Evolutionary conservation across 2,329 filamentous ascomycete genomes (phyloP).

Genomic region (Alternaria metachromatica): DNA sequence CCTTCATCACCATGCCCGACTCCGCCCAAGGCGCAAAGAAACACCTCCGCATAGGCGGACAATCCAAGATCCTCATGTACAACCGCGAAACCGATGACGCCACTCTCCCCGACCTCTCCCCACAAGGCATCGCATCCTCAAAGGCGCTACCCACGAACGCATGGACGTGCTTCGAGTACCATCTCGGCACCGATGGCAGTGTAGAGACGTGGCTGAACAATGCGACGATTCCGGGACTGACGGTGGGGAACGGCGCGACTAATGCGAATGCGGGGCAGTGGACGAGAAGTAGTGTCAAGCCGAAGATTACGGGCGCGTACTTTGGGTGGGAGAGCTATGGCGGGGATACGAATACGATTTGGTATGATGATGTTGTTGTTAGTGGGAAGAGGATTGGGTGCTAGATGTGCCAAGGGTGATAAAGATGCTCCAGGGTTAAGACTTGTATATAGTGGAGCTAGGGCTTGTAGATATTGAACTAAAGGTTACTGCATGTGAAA

Average conservation of each 20-base stretch:
- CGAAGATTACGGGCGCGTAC: conserved; percentile 63
- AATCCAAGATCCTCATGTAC: conserved; percentile 68
- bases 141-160: conserved; percentile 56
- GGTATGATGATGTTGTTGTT: conserved; percentile 67
- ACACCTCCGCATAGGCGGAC: conserved; percentile 68
- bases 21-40: conserved; percentile 62
- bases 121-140: conserved; percentile 64
- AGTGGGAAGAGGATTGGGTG: conserved; percentile 59
- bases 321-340: conserved; percentile 71
- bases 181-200: conserved; percentile 63
- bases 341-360: conserved; percentile 66
- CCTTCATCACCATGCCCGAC: conserved; percentile 70
- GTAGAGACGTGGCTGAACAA: conserved; percentile 68
- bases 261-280: conserved; percentile 63
- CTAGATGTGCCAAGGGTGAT: conserved; percentile 7
- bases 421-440: not conserved
- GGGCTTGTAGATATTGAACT: not conserved
- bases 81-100: conserved; percentile 69
- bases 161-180: conserved; percentile 69
- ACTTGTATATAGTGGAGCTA: not conserved
- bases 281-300: conserved; percentile 58
- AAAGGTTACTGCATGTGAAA: not conserved
- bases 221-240: conserved; percentile 60
- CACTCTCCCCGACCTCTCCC: conserved; percentile 66
- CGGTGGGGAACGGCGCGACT: conserved; percentile 53